Evolutionary conservation across 768 basidiomycete species (phyloP), one percentile per base, ranked within the genome.

Genomic region (Guyanaporus albipodus): DNA sequence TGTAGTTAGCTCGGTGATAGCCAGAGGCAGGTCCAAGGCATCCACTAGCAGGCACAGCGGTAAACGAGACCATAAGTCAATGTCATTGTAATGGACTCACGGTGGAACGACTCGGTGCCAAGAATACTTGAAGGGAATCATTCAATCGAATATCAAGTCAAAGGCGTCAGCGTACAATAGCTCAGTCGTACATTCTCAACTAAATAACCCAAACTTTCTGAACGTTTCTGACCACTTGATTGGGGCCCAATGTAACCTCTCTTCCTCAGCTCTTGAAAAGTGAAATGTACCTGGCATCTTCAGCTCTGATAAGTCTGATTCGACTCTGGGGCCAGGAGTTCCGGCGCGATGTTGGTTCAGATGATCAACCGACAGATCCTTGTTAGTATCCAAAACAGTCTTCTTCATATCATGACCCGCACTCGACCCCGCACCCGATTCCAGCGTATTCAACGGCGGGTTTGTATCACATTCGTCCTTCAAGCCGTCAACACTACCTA

Each of bases 211-310:
- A 48, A 66, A 9, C 45, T 53, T 68, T 35, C 19, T 55, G 22
- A 60, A 47, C 0, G 52, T 35, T 17, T 54, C 55, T 3, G 46
- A 37, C 65, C 60, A 67, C 21, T 24, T 52, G 29, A 23, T 52
- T 24, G 51, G 50, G 26, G 27, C 7, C 31, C 44, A 28, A 8
- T 14, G 47, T 14, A 2, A 17, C 17, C 23, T 22, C 21, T 47
- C 47, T 45, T 33, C 37, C 32, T 55, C 53, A 14, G 7, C 35
- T 28, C 38, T 36, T 22, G 60, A 47, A 7, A 62, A 32, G 47
- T 73, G 67, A 50, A 80, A 79, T 24, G 76, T 75, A 9, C 81
- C 80, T 2, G 80, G 81, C 64, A 82, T 80, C 44, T 41, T 57
- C 45, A 69, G 51, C 28, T 70, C 67, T 18, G 61, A 49, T 23